Evolutionary conservation across 305 asterid genomes (phyloP).

Genomic region (Solanum hybrid): DNA sequence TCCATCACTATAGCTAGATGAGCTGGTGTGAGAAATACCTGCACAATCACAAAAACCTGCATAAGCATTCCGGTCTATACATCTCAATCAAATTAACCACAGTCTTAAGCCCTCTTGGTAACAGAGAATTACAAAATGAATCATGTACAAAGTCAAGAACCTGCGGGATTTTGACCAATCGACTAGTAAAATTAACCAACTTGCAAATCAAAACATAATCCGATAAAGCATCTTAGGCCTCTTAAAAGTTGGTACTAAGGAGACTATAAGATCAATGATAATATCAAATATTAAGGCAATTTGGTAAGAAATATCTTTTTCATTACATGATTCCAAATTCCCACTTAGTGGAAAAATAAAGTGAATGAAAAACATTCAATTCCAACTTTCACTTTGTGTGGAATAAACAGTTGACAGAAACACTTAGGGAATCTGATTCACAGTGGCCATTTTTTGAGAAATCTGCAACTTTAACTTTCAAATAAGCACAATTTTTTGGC

Average conservation of each 20-base stretch:
- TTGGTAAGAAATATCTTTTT: background rate
- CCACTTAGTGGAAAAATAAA: background rate
- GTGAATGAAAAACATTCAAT: background rate
- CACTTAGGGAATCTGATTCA: background rate
- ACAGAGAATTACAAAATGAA: background rate
- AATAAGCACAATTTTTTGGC: background rate
- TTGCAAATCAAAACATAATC: background rate
- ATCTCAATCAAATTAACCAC: background rate
- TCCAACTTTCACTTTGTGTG: background rate
- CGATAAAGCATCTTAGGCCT: background rate
- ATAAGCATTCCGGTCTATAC: background rate
- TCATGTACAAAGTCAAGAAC: background rate
- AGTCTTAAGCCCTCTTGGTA: background rate
- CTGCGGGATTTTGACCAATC: background rate
- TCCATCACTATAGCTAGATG: conserved; percentile 90
- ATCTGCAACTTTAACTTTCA: background rate
- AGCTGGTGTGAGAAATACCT: conserved; percentile 73
- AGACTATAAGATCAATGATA: background rate
- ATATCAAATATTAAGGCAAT: background rate
- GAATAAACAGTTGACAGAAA: background rate
- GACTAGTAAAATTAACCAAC: background rate
- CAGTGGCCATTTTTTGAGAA: background rate
- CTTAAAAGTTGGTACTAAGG: background rate
- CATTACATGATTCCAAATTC: background rate
- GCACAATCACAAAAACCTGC: background rate